These are phyloP conservation scores for Leonotis leonurus DNA, from an alignment of 257 asterid species.

Conservation along the genomic window DNA sequence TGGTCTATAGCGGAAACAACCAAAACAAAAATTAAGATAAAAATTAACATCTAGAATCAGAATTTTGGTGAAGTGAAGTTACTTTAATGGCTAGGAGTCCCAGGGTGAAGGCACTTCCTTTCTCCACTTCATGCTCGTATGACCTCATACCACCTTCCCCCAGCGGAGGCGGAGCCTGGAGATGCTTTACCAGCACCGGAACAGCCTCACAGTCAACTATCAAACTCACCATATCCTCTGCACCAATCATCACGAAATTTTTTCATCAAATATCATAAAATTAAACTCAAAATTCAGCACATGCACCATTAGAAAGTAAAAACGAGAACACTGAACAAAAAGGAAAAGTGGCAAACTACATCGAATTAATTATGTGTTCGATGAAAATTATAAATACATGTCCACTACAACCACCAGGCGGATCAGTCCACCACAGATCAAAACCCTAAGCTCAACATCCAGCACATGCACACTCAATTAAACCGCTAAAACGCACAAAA, in stretches of 20 bases:
- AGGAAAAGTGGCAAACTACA: neutral
- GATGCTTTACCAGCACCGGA: constrained; percentile 72
- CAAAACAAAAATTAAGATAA: neutral
- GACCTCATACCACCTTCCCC: constrained; percentile 39
- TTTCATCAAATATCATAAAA: constrained; percentile 21
- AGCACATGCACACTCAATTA: constrained; percentile 21
- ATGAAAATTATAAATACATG: neutral
- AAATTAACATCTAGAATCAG: constrained; percentile 2
- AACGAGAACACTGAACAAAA: neutral
- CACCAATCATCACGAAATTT: constrained; percentile 28
- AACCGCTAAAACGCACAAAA: neutral
- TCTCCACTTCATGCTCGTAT: constrained; percentile 89
- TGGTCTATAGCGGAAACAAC: neutral
- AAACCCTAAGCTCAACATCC: constrained; percentile 24
- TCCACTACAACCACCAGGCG: constrained; percentile 13
- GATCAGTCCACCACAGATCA: constrained; percentile 23
- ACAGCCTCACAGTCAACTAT: constrained; percentile 94
- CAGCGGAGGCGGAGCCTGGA: constrained; percentile 44
- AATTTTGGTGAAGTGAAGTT: constrained; percentile 18
- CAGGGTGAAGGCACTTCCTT: constrained; percentile 95
- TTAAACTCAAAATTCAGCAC: constrained; percentile 14
- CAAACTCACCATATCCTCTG: constrained; percentile 84
- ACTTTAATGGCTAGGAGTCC: constrained; percentile 96
- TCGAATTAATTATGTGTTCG: neutral
- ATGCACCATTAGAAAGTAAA: neutral